These are phyloP conservation scores for Hypomyces perniciosus DNA, from an alignment of 2,329 filamentous ascomycete species.

Conservation along the genomic window DNA sequence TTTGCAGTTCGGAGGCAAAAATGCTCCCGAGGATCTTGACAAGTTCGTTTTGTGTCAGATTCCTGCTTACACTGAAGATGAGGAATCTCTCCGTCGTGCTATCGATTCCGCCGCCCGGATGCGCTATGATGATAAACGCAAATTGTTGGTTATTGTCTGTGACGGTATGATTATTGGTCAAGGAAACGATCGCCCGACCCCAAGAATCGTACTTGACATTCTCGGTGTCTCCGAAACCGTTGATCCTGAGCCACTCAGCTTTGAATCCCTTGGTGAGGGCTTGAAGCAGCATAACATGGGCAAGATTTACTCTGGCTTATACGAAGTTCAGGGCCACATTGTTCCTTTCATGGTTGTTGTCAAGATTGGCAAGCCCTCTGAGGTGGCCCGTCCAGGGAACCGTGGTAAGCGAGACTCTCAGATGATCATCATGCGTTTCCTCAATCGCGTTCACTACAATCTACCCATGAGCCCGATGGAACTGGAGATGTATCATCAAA, in stretches of 20 bases:
- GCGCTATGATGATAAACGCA: constrained; percentile 97
- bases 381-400: constrained; percentile 91
- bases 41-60: constrained; percentile 99
- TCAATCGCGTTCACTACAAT: constrained; percentile 98
- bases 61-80: constrained; percentile 95
- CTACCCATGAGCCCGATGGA: constrained; percentile 92
- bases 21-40: constrained; percentile 88
- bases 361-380: constrained; percentile 96
- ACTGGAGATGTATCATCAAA: constrained; percentile 97
- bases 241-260: constrained; percentile 92
- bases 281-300: constrained; percentile 99
- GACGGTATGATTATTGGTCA: constrained; percentile 99
- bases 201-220: constrained; percentile 94
- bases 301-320: constrained; percentile 95
- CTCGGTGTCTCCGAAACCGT: constrained; percentile 89
- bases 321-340: constrained; percentile 96
- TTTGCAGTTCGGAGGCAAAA: constrained; percentile 87
- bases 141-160: constrained; percentile 85
- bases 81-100: constrained; percentile 91
- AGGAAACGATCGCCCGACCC: constrained; percentile 93
- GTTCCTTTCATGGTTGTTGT: constrained; percentile 96
- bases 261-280: constrained; percentile 92
- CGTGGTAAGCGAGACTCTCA: constrained; percentile 99
- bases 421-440: constrained; percentile 97
- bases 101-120: constrained; percentile 94